Conservation (phyloP, 1,284 basidiomycete genomes). For the Thecaphora thlaspeos region DNA sequence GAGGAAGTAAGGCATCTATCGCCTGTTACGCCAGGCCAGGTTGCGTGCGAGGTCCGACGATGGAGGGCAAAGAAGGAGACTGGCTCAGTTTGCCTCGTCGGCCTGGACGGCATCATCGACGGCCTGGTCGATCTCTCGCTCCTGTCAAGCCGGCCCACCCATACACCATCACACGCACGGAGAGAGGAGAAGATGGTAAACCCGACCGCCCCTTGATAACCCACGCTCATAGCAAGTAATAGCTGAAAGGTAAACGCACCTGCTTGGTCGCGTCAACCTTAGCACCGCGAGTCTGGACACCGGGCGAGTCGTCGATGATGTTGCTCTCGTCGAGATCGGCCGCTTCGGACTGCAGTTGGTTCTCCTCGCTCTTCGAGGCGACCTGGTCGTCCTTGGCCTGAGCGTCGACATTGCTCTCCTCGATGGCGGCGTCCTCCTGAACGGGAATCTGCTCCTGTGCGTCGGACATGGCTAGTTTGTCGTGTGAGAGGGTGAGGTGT, state of each 20-base stretch:
- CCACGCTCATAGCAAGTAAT: neutral
- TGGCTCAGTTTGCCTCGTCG: slow-evolving; percentile 10
- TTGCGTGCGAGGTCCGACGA: too few relatives aligned
- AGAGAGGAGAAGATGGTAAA: neutral
- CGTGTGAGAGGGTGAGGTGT: too few relatives aligned
- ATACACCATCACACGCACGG: neutral
- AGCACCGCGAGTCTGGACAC: slow-evolving; percentile 31
- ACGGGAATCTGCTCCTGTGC: slow-evolving; percentile 30
- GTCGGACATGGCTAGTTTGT: slow-evolving; percentile 15
- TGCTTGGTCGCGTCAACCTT: slow-evolving; percentile 38
- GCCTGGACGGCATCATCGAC: slow-evolving; percentile 26
- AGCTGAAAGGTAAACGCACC: slow-evolving; percentile 9
- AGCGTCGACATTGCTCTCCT: slow-evolving; percentile 36
- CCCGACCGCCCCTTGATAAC: too few relatives aligned
- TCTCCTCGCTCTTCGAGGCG: slow-evolving; percentile 17
- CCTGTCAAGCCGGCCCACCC: too few relatives aligned
- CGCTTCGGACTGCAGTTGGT: slow-evolving; percentile 26
- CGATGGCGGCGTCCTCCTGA: slow-evolving; percentile 25
- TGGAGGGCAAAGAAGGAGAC: too few relatives aligned
- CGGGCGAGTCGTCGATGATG: slow-evolving; percentile 41
- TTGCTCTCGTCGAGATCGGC: slow-evolving; percentile 32
- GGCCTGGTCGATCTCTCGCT: slow-evolving; percentile 34
- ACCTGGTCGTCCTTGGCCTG: slow-evolving; percentile 30
- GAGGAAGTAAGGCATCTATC: too few relatives aligned
- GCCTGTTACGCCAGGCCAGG: too few relatives aligned